Conservation (phyloP, 805 yeast species). For the Spathaspora arborariae region DNA sequence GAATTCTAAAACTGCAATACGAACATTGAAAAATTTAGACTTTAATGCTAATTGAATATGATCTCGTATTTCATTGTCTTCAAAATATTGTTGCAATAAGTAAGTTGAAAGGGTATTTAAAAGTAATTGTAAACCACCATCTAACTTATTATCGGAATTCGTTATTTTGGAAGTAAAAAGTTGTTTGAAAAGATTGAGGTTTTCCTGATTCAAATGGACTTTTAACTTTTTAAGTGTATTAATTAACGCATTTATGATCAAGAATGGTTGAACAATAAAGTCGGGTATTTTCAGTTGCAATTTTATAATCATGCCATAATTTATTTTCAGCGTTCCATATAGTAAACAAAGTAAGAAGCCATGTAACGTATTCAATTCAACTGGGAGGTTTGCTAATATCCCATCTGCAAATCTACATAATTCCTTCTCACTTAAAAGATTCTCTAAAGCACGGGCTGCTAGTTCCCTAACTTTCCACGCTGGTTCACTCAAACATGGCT, state of each 20-base stretch:
- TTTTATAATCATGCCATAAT: too few species aligned
- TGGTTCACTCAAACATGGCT: slow-evolving; percentile 42
- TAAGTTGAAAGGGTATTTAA: slow-evolving; percentile 27
- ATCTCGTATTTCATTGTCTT: not conserved
- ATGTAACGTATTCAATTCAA: slow-evolving; percentile 6
- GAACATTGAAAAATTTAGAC: slow-evolving; percentile 1
- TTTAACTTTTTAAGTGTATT: slow-evolving; percentile 3
- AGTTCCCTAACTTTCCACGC: slow-evolving; percentile 87
- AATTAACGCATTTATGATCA: slow-evolving; percentile 5
- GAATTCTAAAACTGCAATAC: slow-evolving; percentile 1
- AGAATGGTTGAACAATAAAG: not conserved
- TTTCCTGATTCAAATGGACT: not conserved
- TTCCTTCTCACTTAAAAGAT: slow-evolving; percentile 15
- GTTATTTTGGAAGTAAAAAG: not conserved
- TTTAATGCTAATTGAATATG: not conserved
- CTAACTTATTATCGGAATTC: slow-evolving; percentile 15
- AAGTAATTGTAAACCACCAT: slow-evolving; percentile 52
- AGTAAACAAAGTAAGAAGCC: slow-evolving; percentile 6
- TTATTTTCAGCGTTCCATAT: not conserved
- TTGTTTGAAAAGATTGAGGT: not conserved
- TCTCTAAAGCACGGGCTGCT: slow-evolving; percentile 69
- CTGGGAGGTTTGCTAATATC: not conserved
- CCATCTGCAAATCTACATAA: not conserved
- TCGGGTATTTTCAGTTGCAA: not conserved
- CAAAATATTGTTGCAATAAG: slow-evolving; percentile 20